Conservation (phyloP, 176 grass and related monocot genomes). For the Bromus sterilis region DNA sequence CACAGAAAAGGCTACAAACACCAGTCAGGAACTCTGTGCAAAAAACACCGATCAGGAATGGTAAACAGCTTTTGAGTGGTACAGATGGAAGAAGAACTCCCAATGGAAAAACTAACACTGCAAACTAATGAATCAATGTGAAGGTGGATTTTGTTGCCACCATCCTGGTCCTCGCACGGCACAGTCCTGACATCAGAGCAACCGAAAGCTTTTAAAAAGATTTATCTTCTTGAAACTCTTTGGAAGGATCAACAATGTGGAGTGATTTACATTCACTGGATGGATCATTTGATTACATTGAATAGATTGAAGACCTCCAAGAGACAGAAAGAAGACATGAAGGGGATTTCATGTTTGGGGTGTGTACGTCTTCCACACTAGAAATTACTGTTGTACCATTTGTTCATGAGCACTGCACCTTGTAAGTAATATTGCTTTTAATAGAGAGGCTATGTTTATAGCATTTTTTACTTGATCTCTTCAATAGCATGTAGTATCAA, state of each 20-base stretch:
- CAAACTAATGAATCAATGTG: slow-evolving; percentile 25
- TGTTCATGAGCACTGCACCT: slow-evolving; percentile 10
- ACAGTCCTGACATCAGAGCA: not conserved
- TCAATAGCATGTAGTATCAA: not conserved
- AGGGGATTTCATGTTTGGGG: slow-evolving; percentile 6
- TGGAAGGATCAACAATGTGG: slow-evolving; percentile 15
- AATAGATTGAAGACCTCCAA: slow-evolving; percentile 15
- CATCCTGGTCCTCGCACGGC: not conserved
- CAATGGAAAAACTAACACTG: slow-evolving; percentile 23
- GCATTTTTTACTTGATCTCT: not conserved
- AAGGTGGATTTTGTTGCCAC: not conserved
- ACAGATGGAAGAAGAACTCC: slow-evolving; percentile 36
- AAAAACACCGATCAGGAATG: slow-evolving; percentile 40
- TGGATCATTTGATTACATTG: slow-evolving; percentile 3
- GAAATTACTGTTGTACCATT: slow-evolving; percentile 27
- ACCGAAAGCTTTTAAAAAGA: slow-evolving; percentile 5
- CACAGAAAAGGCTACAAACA: slow-evolving; percentile 49
- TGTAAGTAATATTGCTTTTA: slow-evolving; percentile 28
- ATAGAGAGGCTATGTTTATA: slow-evolving; percentile 10
- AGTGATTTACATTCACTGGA: slow-evolving; percentile 11
- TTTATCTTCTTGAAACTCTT: slow-evolving; percentile 7
- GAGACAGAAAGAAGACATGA: slow-evolving; percentile 5
- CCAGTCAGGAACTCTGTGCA: slow-evolving; percentile 24
- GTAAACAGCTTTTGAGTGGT: slow-evolving; percentile 15
- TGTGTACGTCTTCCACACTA: not conserved